Conservation (phyloP, 2,329 filamentous ascomycete species). For the Apiospora rasikravindrae region DNA sequence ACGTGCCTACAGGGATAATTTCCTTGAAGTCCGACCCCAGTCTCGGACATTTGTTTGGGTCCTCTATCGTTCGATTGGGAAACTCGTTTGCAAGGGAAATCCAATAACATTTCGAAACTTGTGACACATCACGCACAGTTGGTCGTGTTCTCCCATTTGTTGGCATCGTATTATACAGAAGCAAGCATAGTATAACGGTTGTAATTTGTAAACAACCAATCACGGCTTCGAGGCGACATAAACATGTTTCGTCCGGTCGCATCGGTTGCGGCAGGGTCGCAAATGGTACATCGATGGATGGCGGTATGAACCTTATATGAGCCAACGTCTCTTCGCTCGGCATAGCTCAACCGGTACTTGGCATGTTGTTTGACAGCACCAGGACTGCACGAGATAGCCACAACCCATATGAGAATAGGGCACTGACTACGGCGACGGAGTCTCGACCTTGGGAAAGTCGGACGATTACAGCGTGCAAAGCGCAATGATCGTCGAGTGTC, state of each 20-base stretch:
- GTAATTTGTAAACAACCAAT: not conserved
- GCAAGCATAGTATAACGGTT: not conserved
- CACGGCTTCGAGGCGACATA: not conserved
- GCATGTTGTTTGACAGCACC: not conserved
- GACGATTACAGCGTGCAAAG: not conserved
- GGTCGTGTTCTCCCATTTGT: not conserved
- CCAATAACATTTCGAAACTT: too few relatives aligned
- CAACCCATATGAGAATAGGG: not conserved
- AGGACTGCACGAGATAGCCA: not conserved
- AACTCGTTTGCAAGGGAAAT: not conserved
- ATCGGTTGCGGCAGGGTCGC: not conserved
- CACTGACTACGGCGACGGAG: not conserved
- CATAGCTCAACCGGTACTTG: not conserved
- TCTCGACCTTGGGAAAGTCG: not conserved
- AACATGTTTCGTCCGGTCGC: not conserved
- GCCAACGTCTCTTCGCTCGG: not conserved
- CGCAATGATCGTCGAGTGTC: not conserved
- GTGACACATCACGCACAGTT: not conserved
- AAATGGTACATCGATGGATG: not conserved
- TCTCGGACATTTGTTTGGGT: constrained; percentile 13
- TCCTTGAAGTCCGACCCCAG: not conserved
- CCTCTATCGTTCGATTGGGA: not conserved
- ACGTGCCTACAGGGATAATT: not conserved
- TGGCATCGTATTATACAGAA: not conserved
- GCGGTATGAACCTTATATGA: constrained; percentile 9